phyloP scores from a whole-genome alignment of 2,329 filamentous ascomycete species.

The Colletotrichum tropicicola region DNA sequence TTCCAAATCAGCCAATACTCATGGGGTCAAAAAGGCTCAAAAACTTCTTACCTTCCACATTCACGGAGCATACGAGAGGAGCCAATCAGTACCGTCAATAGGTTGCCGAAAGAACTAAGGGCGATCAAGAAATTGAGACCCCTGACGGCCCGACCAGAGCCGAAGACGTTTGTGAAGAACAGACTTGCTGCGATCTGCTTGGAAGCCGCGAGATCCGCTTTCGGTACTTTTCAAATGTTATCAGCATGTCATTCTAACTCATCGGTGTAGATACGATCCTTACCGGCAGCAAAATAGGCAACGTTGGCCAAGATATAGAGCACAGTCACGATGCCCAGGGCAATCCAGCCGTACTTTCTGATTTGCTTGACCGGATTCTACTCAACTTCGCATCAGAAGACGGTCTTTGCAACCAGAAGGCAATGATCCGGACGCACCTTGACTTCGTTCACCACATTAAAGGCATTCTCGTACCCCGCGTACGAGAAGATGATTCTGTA shows the following conservation, averaged over 20 bases:
- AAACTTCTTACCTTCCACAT: constrained; percentile 58
- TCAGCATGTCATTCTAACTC: background rate
- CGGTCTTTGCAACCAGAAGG: too few relatives aligned
- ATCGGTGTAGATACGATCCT: background rate
- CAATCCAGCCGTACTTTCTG: constrained; percentile 56
- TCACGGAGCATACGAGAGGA: constrained; percentile 66
- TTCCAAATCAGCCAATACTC: background rate
- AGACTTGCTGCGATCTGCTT: constrained; percentile 62
- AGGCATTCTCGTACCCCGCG: constrained; percentile 64
- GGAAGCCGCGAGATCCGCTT: constrained; percentile 58
- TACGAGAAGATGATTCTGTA: constrained; percentile 68
- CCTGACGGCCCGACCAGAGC: constrained; percentile 51
- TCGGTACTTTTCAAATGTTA: constrained; percentile 47
- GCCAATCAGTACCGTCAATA: constrained; percentile 63
- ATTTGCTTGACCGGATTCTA: constrained; percentile 63
- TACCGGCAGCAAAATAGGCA: constrained; percentile 62
- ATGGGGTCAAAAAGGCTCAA: background rate
- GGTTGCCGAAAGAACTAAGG: constrained; percentile 65
- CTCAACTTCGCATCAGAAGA: background rate
- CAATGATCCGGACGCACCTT: constrained; percentile 40
- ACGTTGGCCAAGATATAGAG: constrained; percentile 68
- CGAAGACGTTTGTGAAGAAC: constrained; percentile 68
- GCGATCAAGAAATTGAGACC: constrained; percentile 67
- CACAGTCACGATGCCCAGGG: constrained; percentile 58
- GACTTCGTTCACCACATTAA: constrained; percentile 69